These are phyloP conservation scores for Elsinoe fawcettii DNA, from an alignment of 2,329 filamentous ascomycete species.

Conservation along the genomic window DNA sequence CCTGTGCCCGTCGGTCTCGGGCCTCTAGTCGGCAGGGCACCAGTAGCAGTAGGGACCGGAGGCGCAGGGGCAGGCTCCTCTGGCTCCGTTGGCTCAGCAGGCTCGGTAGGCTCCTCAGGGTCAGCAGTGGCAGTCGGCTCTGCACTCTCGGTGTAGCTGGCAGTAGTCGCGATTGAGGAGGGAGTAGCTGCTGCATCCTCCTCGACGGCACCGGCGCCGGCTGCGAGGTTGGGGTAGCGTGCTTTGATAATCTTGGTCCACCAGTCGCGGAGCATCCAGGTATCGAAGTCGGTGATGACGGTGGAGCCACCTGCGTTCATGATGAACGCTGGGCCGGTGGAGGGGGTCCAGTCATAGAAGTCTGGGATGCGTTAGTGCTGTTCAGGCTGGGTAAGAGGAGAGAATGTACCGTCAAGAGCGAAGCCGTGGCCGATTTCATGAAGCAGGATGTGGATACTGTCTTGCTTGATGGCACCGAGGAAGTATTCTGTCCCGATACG, in stretches of 20 bases:
- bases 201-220: not conserved
- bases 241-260: conserved; percentile 33
- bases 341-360: conserved; percentile 41
- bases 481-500: conserved; percentile 40
- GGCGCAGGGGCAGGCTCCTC: not conserved
- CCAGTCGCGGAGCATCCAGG: conserved; percentile 45
- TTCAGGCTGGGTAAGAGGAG: not conserved
- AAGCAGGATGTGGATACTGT: conserved; percentile 40
- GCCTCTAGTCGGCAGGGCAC: not conserved
- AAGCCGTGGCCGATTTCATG: conserved; percentile 43
- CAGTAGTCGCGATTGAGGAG: not conserved
- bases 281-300: conserved; percentile 42
- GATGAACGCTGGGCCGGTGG: conserved; percentile 34
- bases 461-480: conserved; percentile 30
- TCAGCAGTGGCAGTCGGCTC: not conserved
- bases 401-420: conserved; percentile 31
- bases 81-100: not conserved
- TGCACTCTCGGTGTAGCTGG: not conserved
- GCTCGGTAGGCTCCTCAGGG: not conserved
- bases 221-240: not conserved
- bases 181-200: not conserved
- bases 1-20: not conserved
- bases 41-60: not conserved
- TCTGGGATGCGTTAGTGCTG: conserved; percentile 20
- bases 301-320: conserved; percentile 40